Conservation (phyloP, 768 basidiomycete genomes). For the Lactarius deliciosus region DNA sequence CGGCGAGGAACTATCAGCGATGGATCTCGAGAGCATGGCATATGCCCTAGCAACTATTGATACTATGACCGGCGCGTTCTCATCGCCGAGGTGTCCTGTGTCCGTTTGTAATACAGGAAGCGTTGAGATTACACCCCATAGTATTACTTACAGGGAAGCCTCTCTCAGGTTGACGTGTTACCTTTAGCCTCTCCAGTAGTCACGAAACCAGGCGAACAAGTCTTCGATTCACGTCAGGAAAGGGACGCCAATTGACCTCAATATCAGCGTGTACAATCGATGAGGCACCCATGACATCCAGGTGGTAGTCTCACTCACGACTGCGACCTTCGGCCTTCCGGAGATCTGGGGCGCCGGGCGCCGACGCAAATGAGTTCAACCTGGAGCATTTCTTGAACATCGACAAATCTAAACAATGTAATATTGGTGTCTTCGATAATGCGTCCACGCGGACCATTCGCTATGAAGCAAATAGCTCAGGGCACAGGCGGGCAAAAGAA, state of each 20-base stretch:
- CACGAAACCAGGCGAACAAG: conserved; percentile 1
- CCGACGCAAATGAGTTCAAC: conserved; percentile 13
- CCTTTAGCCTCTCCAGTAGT: conserved; percentile 24
- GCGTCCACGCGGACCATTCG: no score
- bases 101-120: neutral
- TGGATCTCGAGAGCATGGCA: conserved; percentile 10
- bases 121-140: conserved; percentile 27
- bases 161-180: conserved; percentile 26
- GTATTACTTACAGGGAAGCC: conserved; percentile 19
- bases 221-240: conserved; percentile 8
- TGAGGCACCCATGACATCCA: neutral
- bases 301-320: neutral
- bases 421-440: neutral
- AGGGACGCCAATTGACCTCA: conserved; percentile 7
- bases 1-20: neutral
- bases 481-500: no score
- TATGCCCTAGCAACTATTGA: neutral
- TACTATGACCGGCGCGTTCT: neutral
- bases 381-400: conserved; percentile 7
- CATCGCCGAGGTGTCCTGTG: neutral
- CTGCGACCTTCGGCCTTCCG: neutral
- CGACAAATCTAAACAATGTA: neutral
- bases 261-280: conserved; percentile 5
- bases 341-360: conserved; percentile 7
- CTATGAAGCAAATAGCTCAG: no score